phyloP scores from a whole-genome alignment of 257 asterid genomes.

The Nicotiana noctiflora region DNA sequence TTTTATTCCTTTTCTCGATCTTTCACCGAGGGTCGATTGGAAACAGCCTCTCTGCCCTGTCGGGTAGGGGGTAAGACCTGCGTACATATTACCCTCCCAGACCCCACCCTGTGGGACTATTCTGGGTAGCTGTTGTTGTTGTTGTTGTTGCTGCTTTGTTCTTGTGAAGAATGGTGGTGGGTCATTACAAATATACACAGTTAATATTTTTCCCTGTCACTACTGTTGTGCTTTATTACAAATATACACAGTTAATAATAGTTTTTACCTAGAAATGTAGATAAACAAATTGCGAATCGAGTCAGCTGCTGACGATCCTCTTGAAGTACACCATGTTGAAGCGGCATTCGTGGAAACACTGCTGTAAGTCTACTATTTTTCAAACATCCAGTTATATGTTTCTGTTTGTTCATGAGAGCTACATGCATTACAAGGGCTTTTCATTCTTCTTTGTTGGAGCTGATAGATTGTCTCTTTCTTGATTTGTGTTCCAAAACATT shows the following conservation, averaged over 20 bases:
- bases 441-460: background rate
- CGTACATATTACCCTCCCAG: too few relatives aligned
- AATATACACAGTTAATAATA: conserved; percentile 12
- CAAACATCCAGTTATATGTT: background rate
- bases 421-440: background rate
- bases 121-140: too few relatives aligned
- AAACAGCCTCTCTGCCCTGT: too few relatives aligned
- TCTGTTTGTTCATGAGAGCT: conserved; percentile 10
- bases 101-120: too few relatives aligned
- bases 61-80: too few relatives aligned
- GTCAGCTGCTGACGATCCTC: conserved; percentile 68
- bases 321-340: conserved; percentile 77
- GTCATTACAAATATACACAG: conserved; percentile 1
- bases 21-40: too few relatives aligned
- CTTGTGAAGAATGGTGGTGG: background rate
- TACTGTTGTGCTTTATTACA: background rate
- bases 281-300: conserved; percentile 76
- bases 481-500: background rate
- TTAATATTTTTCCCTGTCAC: conserved; percentile 1
- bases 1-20: too few relatives aligned
- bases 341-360: conserved; percentile 95
- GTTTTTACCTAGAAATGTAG: conserved; percentile 26
- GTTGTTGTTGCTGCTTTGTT: too few relatives aligned
- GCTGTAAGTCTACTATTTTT: conserved; percentile 45
- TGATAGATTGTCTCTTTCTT: background rate